These are phyloP conservation scores for Pulveroboletus sp. DNA, from an alignment of 768 basidiomycete species.

Conservation along the genomic window DNA sequence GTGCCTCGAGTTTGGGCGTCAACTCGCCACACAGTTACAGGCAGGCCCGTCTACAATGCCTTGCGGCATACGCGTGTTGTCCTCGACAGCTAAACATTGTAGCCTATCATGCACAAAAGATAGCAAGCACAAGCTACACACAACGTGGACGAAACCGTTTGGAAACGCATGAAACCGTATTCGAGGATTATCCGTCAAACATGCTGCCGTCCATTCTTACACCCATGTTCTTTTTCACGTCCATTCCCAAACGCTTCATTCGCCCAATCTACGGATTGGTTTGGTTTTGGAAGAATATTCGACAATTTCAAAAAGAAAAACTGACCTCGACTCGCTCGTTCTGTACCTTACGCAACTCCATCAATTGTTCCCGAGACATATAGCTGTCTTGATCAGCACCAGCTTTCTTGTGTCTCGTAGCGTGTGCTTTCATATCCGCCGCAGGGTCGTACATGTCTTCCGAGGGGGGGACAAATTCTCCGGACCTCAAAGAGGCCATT, in stretches of 20 bases:
- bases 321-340: conserved; percentile 77
- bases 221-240: conserved; percentile 78
- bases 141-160: not conserved
- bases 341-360: conserved; percentile 79
- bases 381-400: conserved; percentile 65
- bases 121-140: too few relatives aligned
- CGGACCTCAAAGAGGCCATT: conserved; percentile 81
- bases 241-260: conserved; percentile 87
- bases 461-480: conserved; percentile 70
- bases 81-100: not conserved
- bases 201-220: conserved; percentile 77
- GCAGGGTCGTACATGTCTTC: conserved; percentile 77
- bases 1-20: conserved; percentile 2
- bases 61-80: conserved; percentile 13
- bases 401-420: conserved; percentile 65
- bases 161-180: not conserved
- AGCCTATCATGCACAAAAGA: conserved; percentile 1
- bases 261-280: conserved; percentile 53
- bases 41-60: conserved; percentile 7
- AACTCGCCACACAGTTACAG: conserved; percentile 1
- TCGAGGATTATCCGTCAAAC: conserved; percentile 41
- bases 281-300: not conserved
- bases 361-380: conserved; percentile 71
- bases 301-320: not conserved
- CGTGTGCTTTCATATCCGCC: conserved; percentile 77